phyloP scores from a whole-genome alignment of 768 basidiomycete genomes.

The Rhodosporidiobolus sp. region DNA sequence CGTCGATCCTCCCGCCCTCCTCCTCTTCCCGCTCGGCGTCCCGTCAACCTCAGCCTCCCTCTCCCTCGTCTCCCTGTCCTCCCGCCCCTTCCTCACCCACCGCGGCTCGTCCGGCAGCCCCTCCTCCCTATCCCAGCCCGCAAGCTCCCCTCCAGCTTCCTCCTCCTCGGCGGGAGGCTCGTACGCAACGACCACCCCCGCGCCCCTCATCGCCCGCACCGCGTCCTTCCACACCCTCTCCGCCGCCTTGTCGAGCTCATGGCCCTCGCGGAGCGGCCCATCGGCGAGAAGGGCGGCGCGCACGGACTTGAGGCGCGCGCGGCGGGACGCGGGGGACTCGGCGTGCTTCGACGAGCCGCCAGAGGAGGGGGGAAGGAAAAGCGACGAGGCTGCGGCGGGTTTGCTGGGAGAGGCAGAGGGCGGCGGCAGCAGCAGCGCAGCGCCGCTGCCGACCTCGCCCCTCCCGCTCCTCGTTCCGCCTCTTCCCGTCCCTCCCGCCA shows the following conservation, averaged over 20 bases:
- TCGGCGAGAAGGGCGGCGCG: not conserved
- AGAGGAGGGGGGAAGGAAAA: not conserved
- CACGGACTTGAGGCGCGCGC: not conserved
- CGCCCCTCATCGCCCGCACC: slow-evolving; percentile 6
- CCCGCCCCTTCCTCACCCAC: too few species aligned
- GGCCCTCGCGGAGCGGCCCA: not conserved
- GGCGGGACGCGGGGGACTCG: not conserved
- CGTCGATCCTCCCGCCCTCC: not conserved
- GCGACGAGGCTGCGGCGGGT: too few species aligned
- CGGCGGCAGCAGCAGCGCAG: not conserved
- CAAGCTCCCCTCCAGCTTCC: not conserved
- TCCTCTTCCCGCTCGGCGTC: not conserved
- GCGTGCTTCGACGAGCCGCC: not conserved
- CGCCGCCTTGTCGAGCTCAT: slow-evolving; percentile 5
- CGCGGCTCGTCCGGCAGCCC: slow-evolving; percentile 15
- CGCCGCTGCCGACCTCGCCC: not conserved
- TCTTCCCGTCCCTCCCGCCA: not conserved
- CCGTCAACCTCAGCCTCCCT: too few species aligned
- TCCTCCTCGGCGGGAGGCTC: not conserved
- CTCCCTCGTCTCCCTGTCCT: not conserved
- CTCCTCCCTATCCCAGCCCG: not conserved
- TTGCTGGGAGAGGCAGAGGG: not conserved
- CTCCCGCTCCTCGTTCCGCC: not conserved
- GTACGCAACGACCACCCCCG: slow-evolving; percentile 14
- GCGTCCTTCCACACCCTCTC: slow-evolving; percentile 16